Percentiles rank a stretch among this genome's conserved stretches.
Evolutionary conservation across 306 rosid species (phyloP).

Genomic region (Cucumis melo): DNA sequence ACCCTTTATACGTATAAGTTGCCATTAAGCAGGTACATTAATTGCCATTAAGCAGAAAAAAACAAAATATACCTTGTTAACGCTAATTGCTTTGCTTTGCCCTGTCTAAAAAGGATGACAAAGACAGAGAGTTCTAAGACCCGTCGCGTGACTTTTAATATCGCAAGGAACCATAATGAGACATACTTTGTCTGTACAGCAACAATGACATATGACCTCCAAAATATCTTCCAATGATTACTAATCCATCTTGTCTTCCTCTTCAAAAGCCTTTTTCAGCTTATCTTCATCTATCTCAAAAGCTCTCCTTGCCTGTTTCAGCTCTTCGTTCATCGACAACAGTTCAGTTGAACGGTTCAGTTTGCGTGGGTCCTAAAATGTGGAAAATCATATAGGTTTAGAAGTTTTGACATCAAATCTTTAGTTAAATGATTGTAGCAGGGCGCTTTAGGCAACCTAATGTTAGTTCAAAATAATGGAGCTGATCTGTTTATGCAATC

Average conservation of each 20-base stretch:
- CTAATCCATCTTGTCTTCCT: slow-evolving; percentile 19
- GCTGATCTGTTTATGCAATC: neutral
- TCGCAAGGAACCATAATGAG: neutral
- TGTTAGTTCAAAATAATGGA: neutral
- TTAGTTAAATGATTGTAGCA: neutral
- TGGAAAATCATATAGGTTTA: neutral
- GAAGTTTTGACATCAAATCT: neutral
- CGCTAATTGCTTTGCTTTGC: neutral
- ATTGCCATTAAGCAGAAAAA: neutral
- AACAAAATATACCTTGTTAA: neutral
- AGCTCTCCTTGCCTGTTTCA: slow-evolving; percentile 86
- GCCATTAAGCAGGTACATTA: neutral
- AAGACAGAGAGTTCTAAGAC: neutral
- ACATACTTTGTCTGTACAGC: neutral
- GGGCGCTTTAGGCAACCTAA: neutral
- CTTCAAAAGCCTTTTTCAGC: slow-evolving; percentile 63
- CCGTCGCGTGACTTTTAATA: neutral
- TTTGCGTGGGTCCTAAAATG: slow-evolving; percentile 55
- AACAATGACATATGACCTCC: neutral
- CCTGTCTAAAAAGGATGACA: neutral
- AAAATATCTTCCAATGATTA: neutral
- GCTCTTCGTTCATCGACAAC: slow-evolving; percentile 82
- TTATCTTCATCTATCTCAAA: slow-evolving; percentile 81
- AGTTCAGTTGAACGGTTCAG: slow-evolving; percentile 72
- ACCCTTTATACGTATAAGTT: neutral